Base-by-base conservation (phyloP, 176 grass and related monocot species). In the Phyllostachys edulis region DNA sequence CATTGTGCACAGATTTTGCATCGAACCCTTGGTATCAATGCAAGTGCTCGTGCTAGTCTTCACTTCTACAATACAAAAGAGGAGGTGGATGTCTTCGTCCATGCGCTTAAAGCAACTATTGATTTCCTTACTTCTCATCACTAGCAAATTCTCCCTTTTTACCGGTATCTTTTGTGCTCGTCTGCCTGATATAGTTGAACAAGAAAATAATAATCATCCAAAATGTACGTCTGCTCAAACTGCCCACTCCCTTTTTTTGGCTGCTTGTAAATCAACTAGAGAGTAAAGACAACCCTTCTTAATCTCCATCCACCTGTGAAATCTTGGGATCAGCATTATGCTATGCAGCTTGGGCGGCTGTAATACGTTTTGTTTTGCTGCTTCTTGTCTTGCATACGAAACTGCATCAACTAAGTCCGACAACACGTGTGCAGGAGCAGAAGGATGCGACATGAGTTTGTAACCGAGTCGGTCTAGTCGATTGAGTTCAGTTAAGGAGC, bases 51-150 rank as follows among this genome's bases (percentile, higher is more conserved):
- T 32, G 96, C 96, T 24, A 95, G 93, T 84, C 93, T 98, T 80
- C 84, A 98, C 78, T 95, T 94, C 21, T 98, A 98, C 81, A 98
- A 98, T 52, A 98, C 89, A 24, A 94, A 94, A 84, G 85, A 96
- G 63, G 96, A 99, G 74, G 85, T 99, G 23, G 93, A 98, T 75
- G 42, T 85, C 41, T 93, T 98, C 76, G 76, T 93, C 67, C 45
- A 86, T 45, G 92, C 91, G 34, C 87, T 95, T 59, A 93, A 91
- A 82, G 82, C 59, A 75, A 85, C 87, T 82, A 87, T 98, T 17
- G 82, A 86, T 64, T 96, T 99, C 60, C 87, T 96, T 59, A 90
- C 89, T 4, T 79, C 91, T 57, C 5, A 32, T 26, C 57, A 83
- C 46, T 90, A 85, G 76, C 71, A 72, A 29, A 40, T 47, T 15